Evolutionary conservation across 306 rosid species (phyloP).

Genomic region (Fagus sylvatica): DNA sequence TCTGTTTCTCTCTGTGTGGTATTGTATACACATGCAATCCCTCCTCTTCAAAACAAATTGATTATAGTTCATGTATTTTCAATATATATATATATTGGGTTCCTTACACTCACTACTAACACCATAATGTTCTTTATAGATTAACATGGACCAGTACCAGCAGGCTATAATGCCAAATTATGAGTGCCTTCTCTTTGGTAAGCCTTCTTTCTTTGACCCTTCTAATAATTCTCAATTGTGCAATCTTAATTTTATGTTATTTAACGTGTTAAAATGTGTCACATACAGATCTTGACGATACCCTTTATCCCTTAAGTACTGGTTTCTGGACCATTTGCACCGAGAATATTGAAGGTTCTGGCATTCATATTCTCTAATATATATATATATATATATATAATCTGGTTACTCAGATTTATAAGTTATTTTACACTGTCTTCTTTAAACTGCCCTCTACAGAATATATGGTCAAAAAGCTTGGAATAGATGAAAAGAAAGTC

Average conservation of each 20-base stretch:
- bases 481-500: constrained; percentile 55
- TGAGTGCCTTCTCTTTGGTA: constrained; percentile 36
- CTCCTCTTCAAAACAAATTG: not conserved
- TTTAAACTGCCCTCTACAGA: constrained; percentile 36
- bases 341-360: constrained; percentile 63
- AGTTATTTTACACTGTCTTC: not conserved
- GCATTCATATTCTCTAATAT: not conserved
- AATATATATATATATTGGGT: not conserved
- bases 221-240: not conserved
- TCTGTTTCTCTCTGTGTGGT: not conserved
- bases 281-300: constrained; percentile 79
- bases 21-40: not conserved
- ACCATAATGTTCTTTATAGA: not conserved
- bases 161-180: constrained; percentile 12
- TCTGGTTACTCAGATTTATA: too few relatives aligned
- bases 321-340: constrained; percentile 55
- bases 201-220: not conserved
- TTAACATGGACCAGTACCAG: constrained; percentile 12
- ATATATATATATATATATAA: too few relatives aligned
- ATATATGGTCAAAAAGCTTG: constrained; percentile 72
- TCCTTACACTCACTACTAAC: not conserved
- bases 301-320: constrained; percentile 72
- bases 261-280: not conserved
- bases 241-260: too few relatives aligned
- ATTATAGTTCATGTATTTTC: not conserved